Evolutionary conservation across 352 stramenopile species (phyloP).

Genomic region (Globisporangium carolinianum): DNA sequence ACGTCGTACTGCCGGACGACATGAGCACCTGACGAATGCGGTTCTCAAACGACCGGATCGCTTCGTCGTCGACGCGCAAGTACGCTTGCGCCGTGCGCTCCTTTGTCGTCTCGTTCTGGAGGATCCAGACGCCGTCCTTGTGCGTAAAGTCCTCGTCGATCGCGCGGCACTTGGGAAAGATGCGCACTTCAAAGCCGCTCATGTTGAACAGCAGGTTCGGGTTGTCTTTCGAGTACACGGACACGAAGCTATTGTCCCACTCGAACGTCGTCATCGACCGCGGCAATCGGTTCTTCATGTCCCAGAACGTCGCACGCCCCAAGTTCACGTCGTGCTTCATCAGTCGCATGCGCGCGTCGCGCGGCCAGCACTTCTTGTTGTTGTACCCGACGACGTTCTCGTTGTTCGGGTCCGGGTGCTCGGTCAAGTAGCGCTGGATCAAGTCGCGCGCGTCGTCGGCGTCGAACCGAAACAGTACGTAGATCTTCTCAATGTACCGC

Average conservation of each 20-base stretch:
- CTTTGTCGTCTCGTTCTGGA: conserved; percentile 99
- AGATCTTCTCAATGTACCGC: conserved; percentile 99
- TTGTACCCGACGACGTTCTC: conserved; percentile 99
- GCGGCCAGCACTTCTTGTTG: conserved; percentile 99
- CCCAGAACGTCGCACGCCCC: conserved; percentile 98
- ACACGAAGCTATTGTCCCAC: conserved; percentile 99
- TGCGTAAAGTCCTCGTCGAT: conserved; percentile 90
- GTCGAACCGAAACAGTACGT: conserved; percentile 99
- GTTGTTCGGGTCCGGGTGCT: conserved; percentile 99
- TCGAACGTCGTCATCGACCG: conserved; percentile 98
- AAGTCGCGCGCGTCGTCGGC: conserved; percentile 97
- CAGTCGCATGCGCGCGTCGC: conserved; percentile 98
- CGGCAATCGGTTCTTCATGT: conserved; percentile 99
- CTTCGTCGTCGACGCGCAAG: conserved; percentile 94
- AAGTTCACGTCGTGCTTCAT: conserved; percentile 99
- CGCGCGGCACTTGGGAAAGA: conserved; percentile 90
- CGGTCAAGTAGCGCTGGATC: conserved; percentile 99
- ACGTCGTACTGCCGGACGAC: conserved; percentile 98
- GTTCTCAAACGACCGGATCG: conserved; percentile 97
- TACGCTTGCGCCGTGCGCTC: conserved; percentile 99
- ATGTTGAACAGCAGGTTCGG: conserved; percentile 99
- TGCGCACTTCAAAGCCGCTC: conserved; percentile 98
- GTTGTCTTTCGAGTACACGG: conserved; percentile 99
- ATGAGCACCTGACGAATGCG: conserved; percentile 99
- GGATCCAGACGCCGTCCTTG: conserved; percentile 99